These are phyloP conservation scores for Pleurotus giganteus DNA, from an alignment of 768 basidiomycete species.

Conservation along the genomic window DNA sequence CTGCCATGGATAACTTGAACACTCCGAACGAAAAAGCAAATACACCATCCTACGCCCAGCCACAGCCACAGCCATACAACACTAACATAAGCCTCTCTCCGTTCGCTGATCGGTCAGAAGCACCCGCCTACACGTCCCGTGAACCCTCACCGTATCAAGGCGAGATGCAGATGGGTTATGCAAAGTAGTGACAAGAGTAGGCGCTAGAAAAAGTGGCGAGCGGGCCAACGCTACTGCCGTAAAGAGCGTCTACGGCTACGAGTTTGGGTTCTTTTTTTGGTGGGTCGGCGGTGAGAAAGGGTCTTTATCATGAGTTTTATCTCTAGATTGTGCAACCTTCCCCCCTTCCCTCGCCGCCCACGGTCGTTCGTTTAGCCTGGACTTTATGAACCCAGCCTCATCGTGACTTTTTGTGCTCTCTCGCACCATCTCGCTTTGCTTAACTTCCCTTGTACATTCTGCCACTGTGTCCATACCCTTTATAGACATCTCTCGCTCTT, in stretches of 20 bases:
- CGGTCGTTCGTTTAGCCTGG: not conserved
- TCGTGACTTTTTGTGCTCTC: not conserved
- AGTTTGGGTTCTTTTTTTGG: not conserved
- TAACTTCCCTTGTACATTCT: not conserved
- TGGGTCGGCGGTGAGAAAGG: not conserved
- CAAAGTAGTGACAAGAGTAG: not conserved
- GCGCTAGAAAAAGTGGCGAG: not conserved
- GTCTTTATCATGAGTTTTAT: not conserved
- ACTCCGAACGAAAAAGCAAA: constrained; percentile 23
- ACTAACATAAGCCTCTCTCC: constrained; percentile 10
- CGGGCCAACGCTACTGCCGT: not conserved
- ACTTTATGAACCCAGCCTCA: not conserved
- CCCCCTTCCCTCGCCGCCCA: not conserved
- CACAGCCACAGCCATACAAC: constrained; percentile 25
- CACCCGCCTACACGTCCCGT: not conserved
- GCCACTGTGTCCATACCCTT: not conserved
- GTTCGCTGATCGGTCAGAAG: constrained; percentile 1
- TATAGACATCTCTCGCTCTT: not conserved
- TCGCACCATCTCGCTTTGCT: not conserved
- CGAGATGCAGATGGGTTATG: constrained; percentile 6
- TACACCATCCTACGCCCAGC: constrained; percentile 16
- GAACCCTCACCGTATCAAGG: constrained; percentile 4
- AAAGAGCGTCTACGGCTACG: not conserved
- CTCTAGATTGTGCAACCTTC: not conserved
- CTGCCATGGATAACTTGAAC: constrained; percentile 52